Conservation (phyloP, 75 land plant species). For the Cupressus sempervirens region DNA sequence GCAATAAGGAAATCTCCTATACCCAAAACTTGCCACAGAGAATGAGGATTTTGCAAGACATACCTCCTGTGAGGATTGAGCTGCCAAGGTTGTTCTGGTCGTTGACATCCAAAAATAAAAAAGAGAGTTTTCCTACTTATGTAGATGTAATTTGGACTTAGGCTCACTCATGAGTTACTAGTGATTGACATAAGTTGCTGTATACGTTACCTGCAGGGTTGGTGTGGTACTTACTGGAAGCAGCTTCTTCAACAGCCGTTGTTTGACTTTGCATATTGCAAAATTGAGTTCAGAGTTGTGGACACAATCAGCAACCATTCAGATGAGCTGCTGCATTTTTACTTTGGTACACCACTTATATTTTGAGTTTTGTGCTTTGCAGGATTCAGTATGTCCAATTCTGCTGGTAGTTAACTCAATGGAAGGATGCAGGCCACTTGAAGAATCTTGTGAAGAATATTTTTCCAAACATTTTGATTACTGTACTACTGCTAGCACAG, state of each 20-base stretch:
- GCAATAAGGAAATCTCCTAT: constrained; percentile 10
- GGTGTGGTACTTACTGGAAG: constrained; percentile 54
- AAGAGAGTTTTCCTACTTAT: constrained; percentile 13
- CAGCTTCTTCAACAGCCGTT: constrained; percentile 44
- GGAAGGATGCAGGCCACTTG: constrained; percentile 65
- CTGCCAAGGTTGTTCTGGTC: constrained; percentile 5
- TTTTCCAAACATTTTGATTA: constrained; percentile 91
- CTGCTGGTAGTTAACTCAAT: constrained; percentile 72
- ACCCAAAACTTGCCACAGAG: constrained; percentile 13
- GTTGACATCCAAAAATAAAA: background rate
- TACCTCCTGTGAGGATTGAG: constrained; percentile 5
- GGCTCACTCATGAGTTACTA: background rate
- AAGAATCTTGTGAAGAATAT: constrained; percentile 82
- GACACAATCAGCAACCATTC: constrained; percentile 23
- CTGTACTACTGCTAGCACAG: constrained; percentile 58
- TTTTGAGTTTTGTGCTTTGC: constrained; percentile 47
- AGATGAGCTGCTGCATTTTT: constrained; percentile 13
- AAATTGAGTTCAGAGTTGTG: constrained; percentile 48
- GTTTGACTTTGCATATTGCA: constrained; percentile 37
- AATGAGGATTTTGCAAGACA: constrained; percentile 14
- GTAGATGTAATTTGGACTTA: constrained; percentile 4
- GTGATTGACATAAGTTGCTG: constrained; percentile 33
- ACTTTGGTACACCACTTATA: constrained; percentile 26
- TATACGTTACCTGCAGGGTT: constrained; percentile 64
- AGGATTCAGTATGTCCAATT: constrained; percentile 89